phyloP scores from a whole-genome alignment of 2,329 filamentous ascomycete genomes.

The Pseudohalonectria lignicola region DNA sequence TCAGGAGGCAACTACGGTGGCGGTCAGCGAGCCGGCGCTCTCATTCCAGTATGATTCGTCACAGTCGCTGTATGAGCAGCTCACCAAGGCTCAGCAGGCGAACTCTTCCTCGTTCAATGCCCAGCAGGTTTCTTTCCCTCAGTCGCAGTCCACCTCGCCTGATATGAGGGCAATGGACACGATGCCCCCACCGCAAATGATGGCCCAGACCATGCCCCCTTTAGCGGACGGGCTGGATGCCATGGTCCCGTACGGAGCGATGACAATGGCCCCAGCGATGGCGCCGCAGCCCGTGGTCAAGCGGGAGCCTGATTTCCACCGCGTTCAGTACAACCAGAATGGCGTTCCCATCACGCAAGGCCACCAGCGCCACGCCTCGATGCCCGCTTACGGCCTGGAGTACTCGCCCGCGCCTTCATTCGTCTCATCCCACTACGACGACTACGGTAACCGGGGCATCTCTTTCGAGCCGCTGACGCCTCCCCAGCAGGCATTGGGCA shows the following conservation, averaged over 20 bases:
- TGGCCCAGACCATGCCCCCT: conserved; percentile 39
- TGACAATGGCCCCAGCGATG: conserved; percentile 59
- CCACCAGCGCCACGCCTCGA: conserved; percentile 93
- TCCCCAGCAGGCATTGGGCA: conserved; percentile 75
- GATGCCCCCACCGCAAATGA: conserved; percentile 68
- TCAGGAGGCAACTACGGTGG: conserved; percentile 93
- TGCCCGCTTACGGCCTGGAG: conserved; percentile 89
- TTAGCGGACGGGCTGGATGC: conserved; percentile 57
- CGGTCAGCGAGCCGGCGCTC: conserved; percentile 90
- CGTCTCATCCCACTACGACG: conserved; percentile 96
- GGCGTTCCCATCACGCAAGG: conserved; percentile 72
- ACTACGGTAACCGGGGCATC: conserved; percentile 92
- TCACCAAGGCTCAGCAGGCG: conserved; percentile 98
- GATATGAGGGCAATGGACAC: conserved; percentile 84
- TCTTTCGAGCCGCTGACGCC: conserved; percentile 96
- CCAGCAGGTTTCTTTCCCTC: conserved; percentile 55
- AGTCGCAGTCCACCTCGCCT: conserved; percentile 76
- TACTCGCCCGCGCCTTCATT: conserved; percentile 97
- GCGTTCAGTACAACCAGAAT: conserved; percentile 85
- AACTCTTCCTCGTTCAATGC: conserved; percentile 95
- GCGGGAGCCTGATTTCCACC: conserved; percentile 74
- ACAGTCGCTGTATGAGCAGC: conserved; percentile 96
- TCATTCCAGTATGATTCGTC: conserved; percentile 99
- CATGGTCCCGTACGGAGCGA: conserved; percentile 58
- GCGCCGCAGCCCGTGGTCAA: conserved; percentile 68